Conservation (phyloP, 352 stramenopile genomes). For the Phytophthora vignae region DNA sequence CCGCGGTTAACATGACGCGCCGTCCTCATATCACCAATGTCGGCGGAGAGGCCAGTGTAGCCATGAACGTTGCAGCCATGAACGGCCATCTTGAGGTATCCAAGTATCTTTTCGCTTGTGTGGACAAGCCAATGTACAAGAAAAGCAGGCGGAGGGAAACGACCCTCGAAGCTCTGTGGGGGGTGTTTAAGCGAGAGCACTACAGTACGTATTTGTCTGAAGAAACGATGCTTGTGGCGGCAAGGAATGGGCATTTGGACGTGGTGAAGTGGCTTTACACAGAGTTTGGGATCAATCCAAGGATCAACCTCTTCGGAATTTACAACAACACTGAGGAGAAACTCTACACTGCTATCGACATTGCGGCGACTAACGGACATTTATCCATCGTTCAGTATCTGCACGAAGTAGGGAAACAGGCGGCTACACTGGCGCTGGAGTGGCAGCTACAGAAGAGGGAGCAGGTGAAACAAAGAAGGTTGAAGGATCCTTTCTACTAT, state of each 20-base stretch:
- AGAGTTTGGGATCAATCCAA: slow-evolving; percentile 12
- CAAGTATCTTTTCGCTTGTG: slow-evolving; percentile 22
- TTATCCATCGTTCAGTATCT: not conserved
- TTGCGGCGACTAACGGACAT: not conserved
- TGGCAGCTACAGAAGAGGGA: not conserved
- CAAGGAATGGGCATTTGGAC: not conserved
- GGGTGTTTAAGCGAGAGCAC: not conserved
- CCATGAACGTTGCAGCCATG: slow-evolving; percentile 9
- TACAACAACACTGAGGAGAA: not conserved
- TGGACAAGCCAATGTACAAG: not conserved
- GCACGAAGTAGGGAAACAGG: not conserved
- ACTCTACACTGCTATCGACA: not conserved
- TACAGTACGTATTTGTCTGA: not conserved
- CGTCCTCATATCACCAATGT: slow-evolving; percentile 7
- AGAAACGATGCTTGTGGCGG: not conserved
- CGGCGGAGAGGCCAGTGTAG: slow-evolving; percentile 6
- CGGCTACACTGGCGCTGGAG: not conserved
- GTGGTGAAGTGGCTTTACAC: slow-evolving; percentile 4
- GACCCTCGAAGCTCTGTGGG: slow-evolving; percentile 3
- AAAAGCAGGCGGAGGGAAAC: slow-evolving; percentile 1
- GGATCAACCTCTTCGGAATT: not conserved
- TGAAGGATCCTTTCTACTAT: not conserved
- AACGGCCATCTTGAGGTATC: slow-evolving; percentile 15
- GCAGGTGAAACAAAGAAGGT: not conserved
- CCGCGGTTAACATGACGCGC: not conserved